These are phyloP conservation scores for Solanum paucissectum DNA, from an alignment of 257 asterid species.

Conservation along the genomic window DNA sequence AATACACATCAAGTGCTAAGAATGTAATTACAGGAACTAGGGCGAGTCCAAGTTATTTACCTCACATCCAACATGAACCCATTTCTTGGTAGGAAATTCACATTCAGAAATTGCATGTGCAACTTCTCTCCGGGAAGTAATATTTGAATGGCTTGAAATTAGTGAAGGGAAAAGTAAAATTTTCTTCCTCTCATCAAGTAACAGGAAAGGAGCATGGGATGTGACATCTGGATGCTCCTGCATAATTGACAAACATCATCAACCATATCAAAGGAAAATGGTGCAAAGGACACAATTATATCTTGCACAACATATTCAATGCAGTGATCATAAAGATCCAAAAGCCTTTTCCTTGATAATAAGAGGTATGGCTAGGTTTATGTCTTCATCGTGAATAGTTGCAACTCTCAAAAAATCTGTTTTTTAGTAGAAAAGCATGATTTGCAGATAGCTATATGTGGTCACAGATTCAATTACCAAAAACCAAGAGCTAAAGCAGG, in stretches of 20 bases:
- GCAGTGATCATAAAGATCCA: neutral
- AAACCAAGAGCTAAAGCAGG: neutral
- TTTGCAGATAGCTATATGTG: neutral
- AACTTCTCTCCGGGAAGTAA: slow-evolving; percentile 20
- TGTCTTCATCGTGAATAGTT: neutral
- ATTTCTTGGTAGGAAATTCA: slow-evolving; percentile 52
- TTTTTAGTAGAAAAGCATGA: neutral
- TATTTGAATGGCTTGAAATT: slow-evolving; percentile 28
- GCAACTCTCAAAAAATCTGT: neutral
- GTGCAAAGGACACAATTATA: neutral
- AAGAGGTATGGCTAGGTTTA: neutral
- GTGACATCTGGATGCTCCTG: slow-evolving; percentile 44
- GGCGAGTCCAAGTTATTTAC: slow-evolving; percentile 16
- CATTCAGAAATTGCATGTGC: slow-evolving; percentile 27
- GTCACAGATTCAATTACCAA: neutral
- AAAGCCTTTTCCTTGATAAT: neutral
- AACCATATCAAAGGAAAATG: neutral
- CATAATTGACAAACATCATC: slow-evolving; percentile 7
- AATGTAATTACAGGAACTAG: neutral
- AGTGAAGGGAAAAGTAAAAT: slow-evolving; percentile 46
- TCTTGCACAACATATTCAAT: neutral
- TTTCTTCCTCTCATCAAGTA: slow-evolving; percentile 49
- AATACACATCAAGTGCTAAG: neutral
- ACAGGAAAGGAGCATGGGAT: slow-evolving; percentile 52
- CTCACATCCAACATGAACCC: slow-evolving; percentile 96